These are phyloP conservation scores for Bryopsis sp. DNA, from an alignment of 139 green algal genomes.

Conservation along the genomic window DNA sequence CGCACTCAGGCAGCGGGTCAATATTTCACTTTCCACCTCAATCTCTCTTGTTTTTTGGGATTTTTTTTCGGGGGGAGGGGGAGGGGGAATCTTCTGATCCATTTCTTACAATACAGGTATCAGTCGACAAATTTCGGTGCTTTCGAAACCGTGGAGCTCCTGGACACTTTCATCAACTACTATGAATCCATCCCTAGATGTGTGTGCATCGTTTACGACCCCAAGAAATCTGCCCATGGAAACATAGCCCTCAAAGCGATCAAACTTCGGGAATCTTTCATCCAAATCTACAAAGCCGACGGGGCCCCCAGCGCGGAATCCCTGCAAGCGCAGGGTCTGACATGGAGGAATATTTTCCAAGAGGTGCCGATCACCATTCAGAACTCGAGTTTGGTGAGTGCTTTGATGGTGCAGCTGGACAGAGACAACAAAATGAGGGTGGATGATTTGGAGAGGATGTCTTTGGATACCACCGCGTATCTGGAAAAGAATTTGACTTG, in stretches of 20 bases:
- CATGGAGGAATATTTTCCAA: constrained; percentile 87
- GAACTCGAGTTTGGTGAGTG: constrained; percentile 67
- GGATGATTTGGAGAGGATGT: constrained; percentile 65
- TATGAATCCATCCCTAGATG: constrained; percentile 87
- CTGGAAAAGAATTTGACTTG: constrained; percentile 84
- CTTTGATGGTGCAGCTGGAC: constrained; percentile 69
- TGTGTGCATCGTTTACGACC: constrained; percentile 95
- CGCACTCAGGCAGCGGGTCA: too few species aligned
- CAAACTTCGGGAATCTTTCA: constrained; percentile 81
- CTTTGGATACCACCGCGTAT: constrained; percentile 58
- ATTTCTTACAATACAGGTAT: constrained; percentile 10
- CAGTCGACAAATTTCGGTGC: constrained; percentile 29
- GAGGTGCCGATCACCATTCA: constrained; percentile 87
- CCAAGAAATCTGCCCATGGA: constrained; percentile 35
- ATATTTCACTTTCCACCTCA: too few species aligned
- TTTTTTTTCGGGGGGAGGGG: too few species aligned
- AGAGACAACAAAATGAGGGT: constrained; percentile 25
- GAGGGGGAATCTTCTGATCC: too few species aligned
- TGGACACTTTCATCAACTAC: constrained; percentile 98
- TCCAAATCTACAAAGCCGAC: constrained; percentile 67
- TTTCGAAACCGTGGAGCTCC: constrained; percentile 88
- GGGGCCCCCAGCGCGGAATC: neutral
- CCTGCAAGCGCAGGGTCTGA: constrained; percentile 10
- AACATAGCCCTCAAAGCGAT: constrained; percentile 71
- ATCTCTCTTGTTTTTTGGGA: too few species aligned